Evolutionary conservation across 1,284 basidiomycete species (phyloP).

Genomic region (Trichosporon asahii): DNA sequence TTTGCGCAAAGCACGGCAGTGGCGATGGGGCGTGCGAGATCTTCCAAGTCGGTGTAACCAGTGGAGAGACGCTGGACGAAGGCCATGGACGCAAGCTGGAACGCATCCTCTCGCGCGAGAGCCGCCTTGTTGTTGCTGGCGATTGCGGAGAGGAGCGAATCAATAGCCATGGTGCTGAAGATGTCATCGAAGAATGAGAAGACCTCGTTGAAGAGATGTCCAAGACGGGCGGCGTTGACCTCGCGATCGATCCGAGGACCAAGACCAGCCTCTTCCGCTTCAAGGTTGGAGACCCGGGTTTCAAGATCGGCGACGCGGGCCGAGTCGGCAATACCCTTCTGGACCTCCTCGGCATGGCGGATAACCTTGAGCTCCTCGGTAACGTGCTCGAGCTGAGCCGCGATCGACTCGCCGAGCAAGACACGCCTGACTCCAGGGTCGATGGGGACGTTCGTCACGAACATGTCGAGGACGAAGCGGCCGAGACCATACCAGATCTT

Average conservation of each 20-base stretch:
- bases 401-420: constrained; percentile 58
- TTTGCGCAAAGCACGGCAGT: constrained; percentile 64
- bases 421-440: constrained; percentile 76
- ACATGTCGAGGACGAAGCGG: constrained; percentile 54
- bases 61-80: constrained; percentile 54
- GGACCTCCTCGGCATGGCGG: constrained; percentile 58
- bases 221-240: constrained; percentile 61
- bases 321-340: constrained; percentile 63
- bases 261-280: constrained; percentile 35
- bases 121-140: constrained; percentile 29
- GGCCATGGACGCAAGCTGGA: constrained; percentile 52
- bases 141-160: constrained; percentile 39
- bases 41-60: constrained; percentile 57
- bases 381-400: constrained; percentile 56
- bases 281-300: constrained; percentile 44
- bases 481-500: constrained; percentile 64
- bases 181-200: constrained; percentile 60
- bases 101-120: constrained; percentile 45
- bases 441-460: constrained; percentile 78
- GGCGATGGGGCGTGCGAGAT: constrained; percentile 67
- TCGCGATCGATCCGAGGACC: constrained; percentile 44
- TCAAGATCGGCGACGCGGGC: constrained; percentile 51
- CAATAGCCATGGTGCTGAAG: constrained; percentile 33
- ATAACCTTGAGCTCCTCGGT: constrained; percentile 61
- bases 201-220: constrained; percentile 78